A percentile compares a stretch with the other conserved stretches of the same genome.
These are phyloP conservation scores for Lentinus brumalis DNA, from an alignment of 768 basidiomycete species.

Conservation along the genomic window DNA sequence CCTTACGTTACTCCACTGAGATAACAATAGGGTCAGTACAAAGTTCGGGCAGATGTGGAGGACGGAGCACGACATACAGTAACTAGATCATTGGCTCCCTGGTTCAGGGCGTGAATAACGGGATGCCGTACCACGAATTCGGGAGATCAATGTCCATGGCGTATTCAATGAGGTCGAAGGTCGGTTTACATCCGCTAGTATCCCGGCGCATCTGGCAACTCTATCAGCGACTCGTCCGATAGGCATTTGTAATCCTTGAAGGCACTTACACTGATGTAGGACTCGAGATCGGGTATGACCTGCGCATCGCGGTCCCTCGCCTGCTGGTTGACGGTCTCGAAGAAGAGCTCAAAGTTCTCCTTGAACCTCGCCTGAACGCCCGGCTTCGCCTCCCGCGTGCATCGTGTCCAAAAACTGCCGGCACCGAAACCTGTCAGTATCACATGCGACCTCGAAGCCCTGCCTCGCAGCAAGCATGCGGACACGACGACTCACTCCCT, in stretches of 20 bases:
- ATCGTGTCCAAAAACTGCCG: slow-evolving; percentile 65
- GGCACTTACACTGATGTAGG: slow-evolving; percentile 56
- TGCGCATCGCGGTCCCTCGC: slow-evolving; percentile 61
- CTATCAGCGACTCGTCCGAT: neutral
- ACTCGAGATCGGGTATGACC: slow-evolving; percentile 71
- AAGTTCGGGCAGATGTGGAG: neutral
- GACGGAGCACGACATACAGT: slow-evolving; percentile 23
- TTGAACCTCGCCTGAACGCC: slow-evolving; percentile 72
- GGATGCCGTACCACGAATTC: slow-evolving; percentile 79
- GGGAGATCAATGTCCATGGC: slow-evolving; percentile 71
- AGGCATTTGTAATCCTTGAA: neutral
- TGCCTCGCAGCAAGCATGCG: neutral
- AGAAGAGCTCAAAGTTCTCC: slow-evolving; percentile 75
- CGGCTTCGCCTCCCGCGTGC: slow-evolving; percentile 59
- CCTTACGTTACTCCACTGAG: slow-evolving; percentile 23
- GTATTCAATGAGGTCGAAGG: slow-evolving; percentile 79
- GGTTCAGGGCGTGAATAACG: slow-evolving; percentile 59
- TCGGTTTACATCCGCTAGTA: slow-evolving; percentile 77
- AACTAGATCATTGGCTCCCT: slow-evolving; percentile 77
- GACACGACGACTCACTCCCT: slow-evolving; percentile 54
- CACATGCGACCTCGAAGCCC: neutral
- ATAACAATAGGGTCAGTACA: slow-evolving; percentile 9
- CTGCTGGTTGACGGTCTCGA: slow-evolving; percentile 73
- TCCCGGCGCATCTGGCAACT: slow-evolving; percentile 56
- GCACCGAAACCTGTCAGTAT: slow-evolving; percentile 19